phyloP scores from a whole-genome alignment of 768 basidiomycete species.

The Leccinum rimulosum region DNA sequence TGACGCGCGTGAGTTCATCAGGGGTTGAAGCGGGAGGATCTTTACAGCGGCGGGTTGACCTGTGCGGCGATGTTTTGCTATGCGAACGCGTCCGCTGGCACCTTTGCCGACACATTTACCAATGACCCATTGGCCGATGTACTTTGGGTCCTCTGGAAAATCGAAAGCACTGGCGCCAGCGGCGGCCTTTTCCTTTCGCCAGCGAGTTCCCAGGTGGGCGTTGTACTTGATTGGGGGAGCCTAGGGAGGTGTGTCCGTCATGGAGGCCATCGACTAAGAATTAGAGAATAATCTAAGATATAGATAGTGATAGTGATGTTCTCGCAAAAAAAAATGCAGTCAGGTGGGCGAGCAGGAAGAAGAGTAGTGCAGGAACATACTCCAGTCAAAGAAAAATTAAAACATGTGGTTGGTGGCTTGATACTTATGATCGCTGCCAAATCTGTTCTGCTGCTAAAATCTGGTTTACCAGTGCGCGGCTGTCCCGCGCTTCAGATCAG shows the following conservation, averaged over 20 bases:
- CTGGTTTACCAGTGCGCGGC: neutral
- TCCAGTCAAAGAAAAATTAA: no score
- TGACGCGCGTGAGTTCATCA: conserved; percentile 70
- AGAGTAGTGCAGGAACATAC: no score
- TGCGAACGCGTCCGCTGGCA: conserved; percentile 90
- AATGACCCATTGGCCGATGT: conserved; percentile 88
- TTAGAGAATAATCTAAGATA: neutral
- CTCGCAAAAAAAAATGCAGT: neutral
- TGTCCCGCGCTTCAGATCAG: no score
- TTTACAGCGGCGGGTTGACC: conserved; percentile 95
- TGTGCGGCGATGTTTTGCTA: conserved; percentile 82
- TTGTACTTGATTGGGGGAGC: conserved; percentile 69
- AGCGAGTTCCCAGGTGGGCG: conserved; percentile 74
- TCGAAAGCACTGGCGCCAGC: conserved; percentile 76
- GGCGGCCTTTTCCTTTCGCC: conserved; percentile 85
- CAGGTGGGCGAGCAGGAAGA: neutral
- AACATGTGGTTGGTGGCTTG: neutral
- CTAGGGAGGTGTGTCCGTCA: conserved; percentile 56
- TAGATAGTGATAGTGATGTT: conserved; percentile 19
- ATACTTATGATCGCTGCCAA: neutral
- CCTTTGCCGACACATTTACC: conserved; percentile 95
- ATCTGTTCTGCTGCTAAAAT: neutral
- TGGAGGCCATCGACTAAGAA: conserved; percentile 23
- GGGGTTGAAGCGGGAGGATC: conserved; percentile 82
- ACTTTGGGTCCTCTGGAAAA: conserved; percentile 78